Percentiles rank a stretch among this genome's conserved stretches.
Evolutionary conservation across 257 asterid species (phyloP).

Genomic region (Ocimum tenuiflorum): DNA sequence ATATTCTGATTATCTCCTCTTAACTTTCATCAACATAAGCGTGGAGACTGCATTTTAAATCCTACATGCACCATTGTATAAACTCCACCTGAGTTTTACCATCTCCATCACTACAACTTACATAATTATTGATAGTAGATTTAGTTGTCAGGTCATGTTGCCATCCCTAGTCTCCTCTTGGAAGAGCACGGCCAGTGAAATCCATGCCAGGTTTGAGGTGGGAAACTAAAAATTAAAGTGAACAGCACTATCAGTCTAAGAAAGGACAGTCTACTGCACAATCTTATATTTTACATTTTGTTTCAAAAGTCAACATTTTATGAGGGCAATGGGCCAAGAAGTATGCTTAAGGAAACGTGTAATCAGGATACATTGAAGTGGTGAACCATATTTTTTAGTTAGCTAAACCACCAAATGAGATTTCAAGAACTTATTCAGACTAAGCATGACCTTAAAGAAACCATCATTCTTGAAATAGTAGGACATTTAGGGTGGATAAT

Average conservation of each 20-base stretch:
- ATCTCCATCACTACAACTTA: neutral
- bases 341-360: neutral
- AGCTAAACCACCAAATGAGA: neutral
- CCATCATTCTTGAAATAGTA: neutral
- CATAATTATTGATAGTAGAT: neutral
- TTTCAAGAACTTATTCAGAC: constrained; percentile 5
- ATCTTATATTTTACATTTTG: neutral
- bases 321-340: neutral
- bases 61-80: neutral
- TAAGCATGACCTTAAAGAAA: neutral
- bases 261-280: constrained; percentile 1
- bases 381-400: neutral
- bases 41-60: neutral
- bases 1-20: neutral
- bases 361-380: neutral
- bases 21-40: neutral
- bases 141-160: neutral
- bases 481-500: no score
- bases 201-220: neutral
- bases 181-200: neutral
- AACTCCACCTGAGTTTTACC: neutral
- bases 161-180: neutral
- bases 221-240: neutral
- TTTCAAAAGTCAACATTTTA: neutral
- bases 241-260: neutral